These are phyloP conservation scores for Moesziomyces antarcticus DNA, from an alignment of 1,284 basidiomycete genomes.

Conservation along the genomic window DNA sequence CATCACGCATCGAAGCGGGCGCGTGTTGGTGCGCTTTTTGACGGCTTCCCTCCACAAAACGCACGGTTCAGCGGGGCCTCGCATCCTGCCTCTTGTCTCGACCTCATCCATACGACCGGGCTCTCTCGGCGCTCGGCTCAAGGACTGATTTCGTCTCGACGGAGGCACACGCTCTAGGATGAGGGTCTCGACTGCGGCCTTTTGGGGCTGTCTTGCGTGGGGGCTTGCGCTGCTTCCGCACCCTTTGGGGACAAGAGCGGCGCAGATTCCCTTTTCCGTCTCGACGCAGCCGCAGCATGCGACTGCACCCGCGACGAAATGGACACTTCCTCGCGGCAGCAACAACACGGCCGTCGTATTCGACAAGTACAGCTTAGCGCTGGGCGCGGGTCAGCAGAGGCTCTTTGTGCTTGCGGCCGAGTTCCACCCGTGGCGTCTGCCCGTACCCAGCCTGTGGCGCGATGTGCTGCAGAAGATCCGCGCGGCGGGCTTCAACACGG, in stretches of 20 bases:
- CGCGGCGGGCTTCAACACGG: slow-evolving; percentile 79
- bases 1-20: neutral
- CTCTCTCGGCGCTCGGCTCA: neutral
- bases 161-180: neutral
- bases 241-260: slow-evolving; percentile 5
- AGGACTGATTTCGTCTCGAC: no score
- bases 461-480: slow-evolving; percentile 84
- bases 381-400: slow-evolving; percentile 31
- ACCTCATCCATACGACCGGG: neutral
- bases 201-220: slow-evolving; percentile 14
- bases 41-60: neutral
- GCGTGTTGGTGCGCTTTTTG: neutral
- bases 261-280: slow-evolving; percentile 19
- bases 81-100: neutral
- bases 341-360: slow-evolving; percentile 42
- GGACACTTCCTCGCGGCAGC: slow-evolving; percentile 29
- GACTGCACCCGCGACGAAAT: slow-evolving; percentile 2
- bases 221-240: slow-evolving; percentile 5
- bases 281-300: neutral
- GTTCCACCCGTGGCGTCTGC: slow-evolving; percentile 84
- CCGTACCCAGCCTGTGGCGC: slow-evolving; percentile 81
- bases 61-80: neutral
- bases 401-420: slow-evolving; percentile 69
- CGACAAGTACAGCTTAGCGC: slow-evolving; percentile 45
- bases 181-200: slow-evolving; percentile 8